Conservation (phyloP, 1,284 basidiomycete genomes). For the Ceratobasidium sp. region DNA sequence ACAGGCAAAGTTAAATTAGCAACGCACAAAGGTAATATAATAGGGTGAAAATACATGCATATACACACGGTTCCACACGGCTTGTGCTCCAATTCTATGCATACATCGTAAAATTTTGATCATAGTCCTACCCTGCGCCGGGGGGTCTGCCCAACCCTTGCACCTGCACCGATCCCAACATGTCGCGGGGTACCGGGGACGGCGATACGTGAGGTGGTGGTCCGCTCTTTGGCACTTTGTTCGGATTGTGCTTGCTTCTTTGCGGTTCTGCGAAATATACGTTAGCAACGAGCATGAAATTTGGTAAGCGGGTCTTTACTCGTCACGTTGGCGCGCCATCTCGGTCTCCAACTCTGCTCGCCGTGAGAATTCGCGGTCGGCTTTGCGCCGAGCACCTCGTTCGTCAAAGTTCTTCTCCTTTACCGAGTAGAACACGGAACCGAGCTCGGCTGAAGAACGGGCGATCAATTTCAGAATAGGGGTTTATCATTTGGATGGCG, state of each 20-base stretch:
- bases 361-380: slow-evolving; percentile 88
- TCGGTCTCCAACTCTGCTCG: slow-evolving; percentile 88
- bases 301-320: slow-evolving; percentile 62
- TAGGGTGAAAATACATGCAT: slow-evolving; percentile 16
- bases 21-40: background rate
- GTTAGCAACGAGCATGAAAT: slow-evolving; percentile 35
- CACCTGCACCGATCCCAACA: slow-evolving; percentile 63
- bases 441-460: slow-evolving; percentile 70
- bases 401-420: slow-evolving; percentile 95
- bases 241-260: slow-evolving; percentile 71
- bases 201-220: slow-evolving; percentile 69
- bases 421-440: slow-evolving; percentile 93
- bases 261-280: slow-evolving; percentile 58
- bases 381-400: slow-evolving; percentile 69
- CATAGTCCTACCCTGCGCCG: slow-evolving; percentile 52
- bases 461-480: slow-evolving; percentile 9
- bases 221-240: slow-evolving; percentile 64
- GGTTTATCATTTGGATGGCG: slow-evolving; percentile 26
- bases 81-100: background rate
- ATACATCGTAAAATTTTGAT: background rate
- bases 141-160: slow-evolving; percentile 61
- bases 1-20: background rate
- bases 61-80: background rate
- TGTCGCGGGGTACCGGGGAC: slow-evolving; percentile 82
- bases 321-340: slow-evolving; percentile 85